phyloP scores from a whole-genome alignment of 2,329 filamentous ascomycete genomes.

The Penicillium sp. region DNA sequence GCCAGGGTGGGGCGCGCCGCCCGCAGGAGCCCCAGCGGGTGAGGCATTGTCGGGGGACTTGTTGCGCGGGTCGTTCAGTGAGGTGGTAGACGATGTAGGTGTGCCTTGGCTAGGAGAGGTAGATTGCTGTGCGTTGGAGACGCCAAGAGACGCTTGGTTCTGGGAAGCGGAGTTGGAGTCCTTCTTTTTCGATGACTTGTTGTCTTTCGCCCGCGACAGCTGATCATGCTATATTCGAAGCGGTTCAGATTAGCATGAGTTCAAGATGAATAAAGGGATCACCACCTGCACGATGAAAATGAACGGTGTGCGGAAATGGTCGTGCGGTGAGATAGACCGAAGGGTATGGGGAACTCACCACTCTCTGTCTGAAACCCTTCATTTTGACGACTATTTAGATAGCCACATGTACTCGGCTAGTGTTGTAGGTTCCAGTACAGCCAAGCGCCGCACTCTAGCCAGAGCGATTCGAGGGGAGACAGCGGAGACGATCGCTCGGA shows the following conservation, averaged over 20 bases:
- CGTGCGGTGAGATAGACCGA: slow-evolving; percentile 24
- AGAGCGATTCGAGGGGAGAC: slow-evolving; percentile 27
- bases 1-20: slow-evolving; percentile 30
- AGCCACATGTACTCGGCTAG: slow-evolving; percentile 39
- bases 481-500: slow-evolving; percentile 24
- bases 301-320: slow-evolving; percentile 28
- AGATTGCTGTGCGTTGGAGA: slow-evolving; percentile 55
- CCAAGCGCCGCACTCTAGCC: slow-evolving; percentile 37
- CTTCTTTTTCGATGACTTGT: slow-evolving; percentile 75
- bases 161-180: slow-evolving; percentile 74
- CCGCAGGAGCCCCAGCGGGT: slow-evolving; percentile 30
- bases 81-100: slow-evolving; percentile 85
- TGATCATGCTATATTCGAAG: slow-evolving; percentile 61
- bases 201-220: slow-evolving; percentile 90
- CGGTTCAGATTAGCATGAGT: slow-evolving; percentile 9
- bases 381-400: slow-evolving; percentile 60
- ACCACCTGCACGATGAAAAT: slow-evolving; percentile 18
- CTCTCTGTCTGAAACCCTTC: slow-evolving; percentile 97
- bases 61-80: slow-evolving; percentile 80
- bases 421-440: slow-evolving; percentile 37
- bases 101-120: slow-evolving; percentile 66
- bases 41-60: slow-evolving; percentile 60
- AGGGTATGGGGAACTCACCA: slow-evolving; percentile 65
- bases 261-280: slow-evolving; percentile 2
- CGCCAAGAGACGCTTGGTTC: slow-evolving; percentile 57